These are phyloP conservation scores for Citrus sp. DNA, from an alignment of 345 rosid species.

Conservation along the genomic window DNA sequence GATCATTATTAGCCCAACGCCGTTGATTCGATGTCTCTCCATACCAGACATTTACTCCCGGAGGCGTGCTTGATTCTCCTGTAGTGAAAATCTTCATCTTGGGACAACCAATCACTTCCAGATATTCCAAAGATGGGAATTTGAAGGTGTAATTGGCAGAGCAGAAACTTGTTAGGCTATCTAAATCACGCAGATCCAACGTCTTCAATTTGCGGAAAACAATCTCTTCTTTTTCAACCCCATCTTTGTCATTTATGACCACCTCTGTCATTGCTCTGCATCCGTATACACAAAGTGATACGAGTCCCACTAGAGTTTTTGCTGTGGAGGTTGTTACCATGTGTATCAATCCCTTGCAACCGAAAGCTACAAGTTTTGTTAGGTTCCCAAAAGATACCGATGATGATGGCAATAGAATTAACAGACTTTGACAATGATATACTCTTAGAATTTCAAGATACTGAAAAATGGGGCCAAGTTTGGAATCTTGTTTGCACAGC, in stretches of 20 bases:
- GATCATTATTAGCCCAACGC: neutral
- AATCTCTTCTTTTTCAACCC: neutral
- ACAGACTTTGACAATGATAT: too few species aligned
- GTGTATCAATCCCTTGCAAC: too few species aligned
- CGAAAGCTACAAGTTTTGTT: too few species aligned
- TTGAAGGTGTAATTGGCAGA: neutral
- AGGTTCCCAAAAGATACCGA: too few species aligned
- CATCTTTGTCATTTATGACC: neutral
- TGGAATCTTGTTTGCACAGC: too few species aligned
- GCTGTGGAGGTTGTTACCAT: too few species aligned
- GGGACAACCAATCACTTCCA: neutral
- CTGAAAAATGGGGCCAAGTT: too few species aligned
- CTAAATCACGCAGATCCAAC: neutral
- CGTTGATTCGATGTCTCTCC: too few species aligned
- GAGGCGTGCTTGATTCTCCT: neutral
- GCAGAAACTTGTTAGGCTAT: neutral
- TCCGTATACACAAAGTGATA: too few species aligned
- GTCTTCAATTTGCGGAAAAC: neutral
- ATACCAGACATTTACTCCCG: neutral
- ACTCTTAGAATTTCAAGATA: too few species aligned
- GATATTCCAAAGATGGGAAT: neutral
- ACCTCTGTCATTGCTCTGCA: neutral
- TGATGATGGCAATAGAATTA: too few species aligned
- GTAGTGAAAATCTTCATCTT: neutral
- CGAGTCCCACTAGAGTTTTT: too few species aligned